Evolutionary conservation across 2,329 filamentous ascomycete genomes (phyloP), one percentile per base, ranked within the genome.

Genomic region (Curvularia lunata): DNA sequence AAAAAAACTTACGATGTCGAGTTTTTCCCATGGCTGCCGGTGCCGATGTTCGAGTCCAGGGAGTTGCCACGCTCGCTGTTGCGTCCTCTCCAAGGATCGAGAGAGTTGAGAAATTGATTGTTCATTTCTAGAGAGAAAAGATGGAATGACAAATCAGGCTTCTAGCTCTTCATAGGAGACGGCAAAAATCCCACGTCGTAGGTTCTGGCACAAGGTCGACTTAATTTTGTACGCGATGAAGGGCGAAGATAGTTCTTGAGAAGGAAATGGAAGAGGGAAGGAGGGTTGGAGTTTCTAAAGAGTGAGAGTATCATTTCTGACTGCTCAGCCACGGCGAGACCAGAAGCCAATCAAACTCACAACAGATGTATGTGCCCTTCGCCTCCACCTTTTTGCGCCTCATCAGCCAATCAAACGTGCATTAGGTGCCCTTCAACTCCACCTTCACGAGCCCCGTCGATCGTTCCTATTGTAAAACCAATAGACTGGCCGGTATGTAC

Each of bases 1-100:
- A 58, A 59, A 59, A 59, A 59, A 30, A 4, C 40, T 42, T 28
- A 53, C 53, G 23, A 4, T 5, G 45, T 21, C 18, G 4, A 9
- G 9, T 0, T 46, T 47, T 16, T 10, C 3, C 18, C 28, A 21
- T 7, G 6, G 4, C 25, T 18, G 1, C 12, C 9, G 3, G 10
- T 13, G 34, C 18, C 10, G 16, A 32, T 2, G 1, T 6, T 32
- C 3, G 5, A 5, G 5, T 21, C 6, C 7, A 18, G 10, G 6
- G 2, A 3, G 6, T 13, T 5, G 28, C 23, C 28, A 18, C 13
- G 4, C 27, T 21, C 43, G 12, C 9, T 13, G 12, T 1, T 47
- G 5, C 12, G 10, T 34, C n/a, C 5, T 27, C 19, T 18, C 8
- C 5, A 3, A 8, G 18, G 2, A 5, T 21, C 7, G 23, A 3